Base-by-base conservation (phyloP, 148 eudicot species). In the Persicaria tinctoria region DNA sequence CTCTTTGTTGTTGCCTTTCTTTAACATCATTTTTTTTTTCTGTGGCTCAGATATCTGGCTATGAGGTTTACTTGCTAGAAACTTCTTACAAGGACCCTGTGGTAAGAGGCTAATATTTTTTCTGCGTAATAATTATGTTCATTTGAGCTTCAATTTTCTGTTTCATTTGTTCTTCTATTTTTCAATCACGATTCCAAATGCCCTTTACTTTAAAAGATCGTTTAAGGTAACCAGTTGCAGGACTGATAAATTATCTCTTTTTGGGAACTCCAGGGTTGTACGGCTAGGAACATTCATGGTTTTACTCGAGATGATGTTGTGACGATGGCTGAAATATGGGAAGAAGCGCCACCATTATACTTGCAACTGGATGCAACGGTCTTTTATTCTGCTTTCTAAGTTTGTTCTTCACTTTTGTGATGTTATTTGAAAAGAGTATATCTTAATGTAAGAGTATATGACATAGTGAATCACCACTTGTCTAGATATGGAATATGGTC, bases 281-380 rank as follows among this genome's bases (percentile, higher is more conserved):
- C 97, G n/a, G 99, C 99, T 56, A 85, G 99, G 84, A 95, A 95
- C 86, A 84, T 95, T 17, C 99, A 95, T 76, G 90, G 92, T 72
- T 95, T 95, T 74, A 81, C 86, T 63, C 90, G 79, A 73, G 86
- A 82, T 72, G 96, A 87, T 68, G 82, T 95, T 75, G 88, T 84
- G 75, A 89, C 88, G 89, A 95, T 95, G 99, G 93, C 97, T 79
- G 80, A 74, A 62, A 82, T 73, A 53, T 95, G 99, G 99, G 99
- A 95, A 84, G 99, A 92, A 80, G 88, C 97, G 70, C 91, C 97
- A 46, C 77, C 96, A 72, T 69, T 92, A 81, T 95, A 95, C 88
- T 74, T 92, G 79, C 87, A 86, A 73, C 78, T 95, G 83, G 90
- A 95, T 70, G 81, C 83, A 76, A 95, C 90, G 99, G 99, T 95